Base-by-base conservation (phyloP, 495 filamentous ascomycete species). In the Aspergillus ostianus region DNA sequence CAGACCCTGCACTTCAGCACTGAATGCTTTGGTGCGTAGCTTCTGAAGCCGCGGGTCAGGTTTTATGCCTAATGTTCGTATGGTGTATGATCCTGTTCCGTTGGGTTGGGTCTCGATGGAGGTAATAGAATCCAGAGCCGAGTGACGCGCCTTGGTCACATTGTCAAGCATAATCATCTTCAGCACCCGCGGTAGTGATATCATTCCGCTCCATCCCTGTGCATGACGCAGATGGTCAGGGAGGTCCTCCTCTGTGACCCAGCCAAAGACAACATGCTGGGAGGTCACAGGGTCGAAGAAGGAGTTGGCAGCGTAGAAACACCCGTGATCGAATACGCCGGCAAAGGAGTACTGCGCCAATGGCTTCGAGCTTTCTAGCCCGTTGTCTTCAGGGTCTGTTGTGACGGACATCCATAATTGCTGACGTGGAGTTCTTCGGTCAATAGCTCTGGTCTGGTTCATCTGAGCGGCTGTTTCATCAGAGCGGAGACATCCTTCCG, bases 401-500 rank as follows among this genome's bases (percentile, higher is more conserved):
- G 54, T 73, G 12, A 71, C 46, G 30, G 60, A 73, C 67, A 76
- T 71, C 71, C 73, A 74, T 21, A 73, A 55, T 9, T 71, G 71
- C 26, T 51, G 55, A 46, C 73, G 65, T 2, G 65, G 56, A 27
- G 57, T 61, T 49, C 73, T 58, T 60, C 46, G 62, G 3, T 26
- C 20, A 4, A 12, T 18, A 58, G 46, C 20, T 52, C 17, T 10
- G 48, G 46, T 19, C 63, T 55, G 5, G 44, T 23, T 8, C 30
- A 63, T 17, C 9, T 51, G 20, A 0, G 17, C 13, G 9, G 6
- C 20, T 15, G 9, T 9, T 4, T 51, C 49, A 13, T 49, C 47
- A 49, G 21, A 49, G 4, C n/a, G 18, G 20, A 70, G 47, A 54
- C 71, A 72, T 32, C 82, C 82, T 59, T 85, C 80, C 0, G 73